Base-by-base conservation (phyloP, 2,329 filamentous ascomycete species). In the Aureobasidium namibiae region DNA sequence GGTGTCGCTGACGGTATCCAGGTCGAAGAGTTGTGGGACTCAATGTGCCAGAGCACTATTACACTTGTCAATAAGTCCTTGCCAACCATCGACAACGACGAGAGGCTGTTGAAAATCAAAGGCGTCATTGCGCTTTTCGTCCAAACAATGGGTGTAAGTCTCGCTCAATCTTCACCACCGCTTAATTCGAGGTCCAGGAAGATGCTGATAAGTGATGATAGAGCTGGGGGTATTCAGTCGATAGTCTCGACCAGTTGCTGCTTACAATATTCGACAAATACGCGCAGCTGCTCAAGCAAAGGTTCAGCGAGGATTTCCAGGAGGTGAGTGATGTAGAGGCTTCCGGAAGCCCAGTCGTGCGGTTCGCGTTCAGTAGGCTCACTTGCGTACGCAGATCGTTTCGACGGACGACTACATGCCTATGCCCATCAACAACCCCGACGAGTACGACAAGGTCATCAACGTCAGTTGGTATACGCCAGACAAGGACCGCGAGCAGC, bases 331-430 rank as follows among this genome's bases (percentile, higher is more conserved):
- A 3, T 29, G 31, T 36, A 29, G 23, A 42, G 33, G n/a, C n/a
- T 18, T 33, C 33, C 2, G 18, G 39, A 56, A n/a, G 34, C 50
- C 50, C 50, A 29, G 24, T 13, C 4, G 38, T 34, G 29, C 23
- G 52, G 52, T 44, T 56, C 52, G 52, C 44, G 52, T 24, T 42
- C 26, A 38, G 26, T 34, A 56, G 24, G 10, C 29, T 56, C 11
- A 56, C 39, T 7, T 31, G 31, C 24, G 41, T 34, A 42, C 52
- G 26, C 61, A 81, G 76, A 87, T 88, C 65, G 83, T 88, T 24
- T 80, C 89, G n/a, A 96, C 90, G 0, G 94, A 99, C 71, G 94
- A 99, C 73, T 99, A 99, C 74, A 99, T 99, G 92, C 95, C 94
- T 2, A 97, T 99, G 94, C 89, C 90, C 1, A 95, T 97, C 71